phyloP scores from a whole-genome alignment of 345 rosid species.

The Conringia planisiliqua region DNA sequence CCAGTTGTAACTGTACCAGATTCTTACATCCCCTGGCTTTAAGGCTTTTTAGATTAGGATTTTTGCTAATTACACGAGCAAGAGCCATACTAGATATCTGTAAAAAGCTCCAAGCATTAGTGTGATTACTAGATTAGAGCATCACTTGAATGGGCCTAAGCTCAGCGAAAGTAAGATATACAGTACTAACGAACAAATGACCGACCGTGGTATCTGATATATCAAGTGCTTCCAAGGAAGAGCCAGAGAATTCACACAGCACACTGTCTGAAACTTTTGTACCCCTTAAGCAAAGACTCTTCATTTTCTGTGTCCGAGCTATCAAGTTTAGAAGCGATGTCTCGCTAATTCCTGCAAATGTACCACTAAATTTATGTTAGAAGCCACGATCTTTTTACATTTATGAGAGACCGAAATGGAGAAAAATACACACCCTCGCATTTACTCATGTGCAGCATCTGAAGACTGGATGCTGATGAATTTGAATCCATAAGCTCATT shows the following conservation, averaged over 20 bases:
- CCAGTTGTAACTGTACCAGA: constrained; percentile 40
- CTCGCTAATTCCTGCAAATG: constrained; percentile 53
- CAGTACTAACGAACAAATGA: too few relatives aligned
- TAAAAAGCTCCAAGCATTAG: constrained; percentile 21
- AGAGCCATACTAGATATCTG: constrained; percentile 65
- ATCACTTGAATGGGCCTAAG: background rate
- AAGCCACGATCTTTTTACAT: background rate
- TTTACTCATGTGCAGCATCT: constrained; percentile 66
- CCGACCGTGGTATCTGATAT: constrained; percentile 71
- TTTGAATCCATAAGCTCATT: constrained; percentile 32
- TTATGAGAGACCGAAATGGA: constrained; percentile 3
- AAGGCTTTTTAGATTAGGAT: constrained; percentile 56
- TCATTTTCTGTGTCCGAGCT: constrained; percentile 44
- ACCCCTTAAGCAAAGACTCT: constrained; percentile 65
- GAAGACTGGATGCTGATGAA: constrained; percentile 51
- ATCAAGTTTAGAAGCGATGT: constrained; percentile 46
- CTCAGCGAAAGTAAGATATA: background rate
- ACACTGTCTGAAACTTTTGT: constrained; percentile 54
- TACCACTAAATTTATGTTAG: background rate
- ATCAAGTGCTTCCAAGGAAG: constrained; percentile 72
- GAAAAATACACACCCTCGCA: constrained; percentile 50
- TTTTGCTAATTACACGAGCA: constrained; percentile 44
- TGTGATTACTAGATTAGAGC: too few relatives aligned
- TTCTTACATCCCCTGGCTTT: constrained; percentile 67
- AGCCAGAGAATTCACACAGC: constrained; percentile 55